phyloP scores from a whole-genome alignment of 352 stramenopile genomes.

The Thalassiosira pacifica region DNA sequence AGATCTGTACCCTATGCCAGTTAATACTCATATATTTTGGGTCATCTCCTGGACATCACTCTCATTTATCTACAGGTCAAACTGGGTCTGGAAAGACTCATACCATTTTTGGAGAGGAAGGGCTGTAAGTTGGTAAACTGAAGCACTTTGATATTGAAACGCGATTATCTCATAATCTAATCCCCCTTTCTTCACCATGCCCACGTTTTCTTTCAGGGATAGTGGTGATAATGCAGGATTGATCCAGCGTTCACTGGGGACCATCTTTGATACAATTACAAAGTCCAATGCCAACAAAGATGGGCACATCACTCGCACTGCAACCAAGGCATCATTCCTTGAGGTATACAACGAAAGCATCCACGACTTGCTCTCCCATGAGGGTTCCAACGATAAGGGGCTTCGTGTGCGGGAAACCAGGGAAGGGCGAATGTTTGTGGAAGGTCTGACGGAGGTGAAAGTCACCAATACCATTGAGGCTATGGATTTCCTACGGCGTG shows the following conservation, averaged over 20 bases:
- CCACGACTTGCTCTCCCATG: slow-evolving; percentile 62
- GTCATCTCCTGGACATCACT: too few relatives aligned
- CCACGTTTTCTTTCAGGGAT: too few relatives aligned
- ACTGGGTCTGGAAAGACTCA: slow-evolving; percentile 67
- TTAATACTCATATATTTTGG: too few relatives aligned
- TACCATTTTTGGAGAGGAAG: slow-evolving; percentile 62
- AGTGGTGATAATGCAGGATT: slow-evolving; percentile 56
- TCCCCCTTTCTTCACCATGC: slow-evolving; percentile 10
- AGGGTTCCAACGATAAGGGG: slow-evolving; percentile 25
- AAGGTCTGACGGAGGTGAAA: slow-evolving; percentile 43
- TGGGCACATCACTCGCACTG: slow-evolving; percentile 5
- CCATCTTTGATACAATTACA: slow-evolving; percentile 65
- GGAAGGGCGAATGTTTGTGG: slow-evolving; percentile 61
- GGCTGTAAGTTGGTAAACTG: slow-evolving; percentile 32
- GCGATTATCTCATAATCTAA: slow-evolving; percentile 11
- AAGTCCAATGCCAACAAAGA: not conserved
- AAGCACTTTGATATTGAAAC: too few relatives aligned
- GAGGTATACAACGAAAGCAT: slow-evolving; percentile 75
- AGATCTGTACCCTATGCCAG: too few relatives aligned
- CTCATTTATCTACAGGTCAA: slow-evolving; percentile 28
- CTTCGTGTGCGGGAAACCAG: slow-evolving; percentile 61
- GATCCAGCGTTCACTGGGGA: slow-evolving; percentile 63
- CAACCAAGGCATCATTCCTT: slow-evolving; percentile 67
- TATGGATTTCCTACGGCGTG: slow-evolving; percentile 47
- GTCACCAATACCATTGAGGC: slow-evolving; percentile 50